phyloP scores from a whole-genome alignment of 1,139 yeast genomes.

The Candida sp. region DNA sequence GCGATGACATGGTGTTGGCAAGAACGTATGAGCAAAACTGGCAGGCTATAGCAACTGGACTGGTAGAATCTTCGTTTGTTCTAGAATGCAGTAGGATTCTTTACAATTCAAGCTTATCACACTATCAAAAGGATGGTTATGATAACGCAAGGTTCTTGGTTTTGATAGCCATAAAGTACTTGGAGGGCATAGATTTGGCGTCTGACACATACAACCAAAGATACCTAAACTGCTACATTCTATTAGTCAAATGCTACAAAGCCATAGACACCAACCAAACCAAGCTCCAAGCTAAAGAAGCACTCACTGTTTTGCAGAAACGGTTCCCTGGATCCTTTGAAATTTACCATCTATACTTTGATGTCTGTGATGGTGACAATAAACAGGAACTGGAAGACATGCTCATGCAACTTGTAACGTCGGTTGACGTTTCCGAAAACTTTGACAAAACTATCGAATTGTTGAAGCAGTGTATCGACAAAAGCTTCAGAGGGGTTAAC shows the following conservation, averaged over 20 bases:
- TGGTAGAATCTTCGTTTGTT: slow-evolving; percentile 6
- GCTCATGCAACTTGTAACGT: slow-evolving; percentile 28
- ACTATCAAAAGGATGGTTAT: slow-evolving; percentile 3
- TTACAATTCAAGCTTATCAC: slow-evolving; percentile 9
- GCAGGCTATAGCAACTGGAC: neutral
- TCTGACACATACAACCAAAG: slow-evolving; percentile 6
- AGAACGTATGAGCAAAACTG: slow-evolving; percentile 8
- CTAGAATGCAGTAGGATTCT: slow-evolving; percentile 12
- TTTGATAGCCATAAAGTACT: slow-evolving; percentile 8
- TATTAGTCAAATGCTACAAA: slow-evolving; percentile 12
- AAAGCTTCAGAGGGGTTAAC: slow-evolving; percentile 22
- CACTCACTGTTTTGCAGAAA: slow-evolving; percentile 8
- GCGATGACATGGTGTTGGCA: slow-evolving; percentile 6
- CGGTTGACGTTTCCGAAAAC: slow-evolving; percentile 17
- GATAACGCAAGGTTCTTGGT: slow-evolving; percentile 8
- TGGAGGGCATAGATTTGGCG: slow-evolving; percentile 7
- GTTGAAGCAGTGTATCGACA: slow-evolving; percentile 18
- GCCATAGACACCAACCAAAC: slow-evolving; percentile 5
- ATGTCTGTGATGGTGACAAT: slow-evolving; percentile 2
- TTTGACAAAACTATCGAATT: slow-evolving; percentile 17
- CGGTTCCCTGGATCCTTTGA: slow-evolving; percentile 11
- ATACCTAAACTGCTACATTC: slow-evolving; percentile 10
- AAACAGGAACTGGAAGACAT: slow-evolving; percentile 10
- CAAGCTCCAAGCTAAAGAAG: slow-evolving; percentile 4
- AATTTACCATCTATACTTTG: slow-evolving; percentile 12